Evolutionary conservation across 192 early-diverging fungal species (phyloP).

Genomic region (Pecoramyces ruminantium): DNA sequence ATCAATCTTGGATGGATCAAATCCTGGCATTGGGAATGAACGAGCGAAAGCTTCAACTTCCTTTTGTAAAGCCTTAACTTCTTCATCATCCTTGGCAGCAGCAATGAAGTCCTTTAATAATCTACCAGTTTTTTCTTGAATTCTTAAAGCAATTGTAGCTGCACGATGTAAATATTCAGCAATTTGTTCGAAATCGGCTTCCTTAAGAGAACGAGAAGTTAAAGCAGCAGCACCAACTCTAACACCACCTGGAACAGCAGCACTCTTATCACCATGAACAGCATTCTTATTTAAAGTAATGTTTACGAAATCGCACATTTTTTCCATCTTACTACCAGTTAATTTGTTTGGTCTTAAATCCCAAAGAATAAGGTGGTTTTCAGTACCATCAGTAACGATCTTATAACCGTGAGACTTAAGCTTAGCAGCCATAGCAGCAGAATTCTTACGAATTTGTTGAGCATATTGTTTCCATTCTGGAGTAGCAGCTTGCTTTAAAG

Average conservation of each 20-base stretch:
- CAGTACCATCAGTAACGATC: slow-evolving; percentile 84
- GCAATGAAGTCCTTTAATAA: slow-evolving; percentile 96
- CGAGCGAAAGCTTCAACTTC: slow-evolving; percentile 87
- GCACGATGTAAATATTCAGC: slow-evolving; percentile 92
- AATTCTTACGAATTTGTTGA: slow-evolving; percentile 90
- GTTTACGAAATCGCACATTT: slow-evolving; percentile 88
- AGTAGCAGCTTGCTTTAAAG: slow-evolving; percentile 87
- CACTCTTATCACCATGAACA: slow-evolving; percentile 87
- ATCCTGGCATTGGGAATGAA: slow-evolving; percentile 96
- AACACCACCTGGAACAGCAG: slow-evolving; percentile 91
- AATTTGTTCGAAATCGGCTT: slow-evolving; percentile 88
- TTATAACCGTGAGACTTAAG: slow-evolving; percentile 75
- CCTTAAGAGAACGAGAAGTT: slow-evolving; percentile 91
- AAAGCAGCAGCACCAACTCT: slow-evolving; percentile 88
- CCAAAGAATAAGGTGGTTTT: slow-evolving; percentile 97
- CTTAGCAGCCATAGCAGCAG: slow-evolving; percentile 59
- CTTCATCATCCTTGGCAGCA: slow-evolving; percentile 54
- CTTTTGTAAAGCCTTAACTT: slow-evolving; percentile 64
- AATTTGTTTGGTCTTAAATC: slow-evolving; percentile 81
- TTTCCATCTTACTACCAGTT: slow-evolving; percentile 96
- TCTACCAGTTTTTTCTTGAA: slow-evolving; percentile 74
- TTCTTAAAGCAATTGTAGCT: slow-evolving; percentile 68
- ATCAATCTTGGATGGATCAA: slow-evolving; percentile 20
- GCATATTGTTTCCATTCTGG: slow-evolving; percentile 90
- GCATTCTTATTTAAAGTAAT: slow-evolving; percentile 99